phyloP scores from a whole-genome alignment of 2,329 filamentous ascomycete species.

The Sclerotinia glacialis region DNA sequence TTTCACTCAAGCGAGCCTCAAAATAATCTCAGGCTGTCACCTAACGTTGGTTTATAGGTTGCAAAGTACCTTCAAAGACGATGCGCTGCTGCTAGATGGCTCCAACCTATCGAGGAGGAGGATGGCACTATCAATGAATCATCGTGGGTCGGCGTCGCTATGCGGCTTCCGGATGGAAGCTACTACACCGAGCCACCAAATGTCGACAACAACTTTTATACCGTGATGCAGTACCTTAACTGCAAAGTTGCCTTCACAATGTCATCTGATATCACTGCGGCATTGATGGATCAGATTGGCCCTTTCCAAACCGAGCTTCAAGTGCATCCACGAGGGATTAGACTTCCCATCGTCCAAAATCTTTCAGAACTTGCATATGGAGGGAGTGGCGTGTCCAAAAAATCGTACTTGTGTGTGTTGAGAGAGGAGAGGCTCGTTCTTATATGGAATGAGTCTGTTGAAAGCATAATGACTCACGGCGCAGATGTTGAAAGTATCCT shows the following conservation, averaged over 20 bases:
- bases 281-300: constrained; percentile 28
- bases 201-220: constrained; percentile 22
- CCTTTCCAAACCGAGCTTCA: constrained; percentile 29
- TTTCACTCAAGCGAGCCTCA: not conserved
- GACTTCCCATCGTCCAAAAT: constrained; percentile 45
- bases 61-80: constrained; percentile 26
- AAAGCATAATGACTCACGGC: constrained; percentile 29
- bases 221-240: constrained; percentile 23
- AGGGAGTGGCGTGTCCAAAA: constrained; percentile 20
- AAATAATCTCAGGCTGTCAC: not conserved
- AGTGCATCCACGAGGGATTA: constrained; percentile 24
- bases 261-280: constrained; percentile 47
- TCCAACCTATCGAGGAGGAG: constrained; percentile 23
- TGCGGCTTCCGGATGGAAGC: constrained; percentile 27
- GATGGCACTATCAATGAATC: constrained; percentile 22
- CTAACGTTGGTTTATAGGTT: constrained; percentile 22
- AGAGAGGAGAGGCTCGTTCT: constrained; percentile 28
- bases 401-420: constrained; percentile 27
- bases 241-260: constrained; percentile 47
- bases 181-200: constrained; percentile 26
- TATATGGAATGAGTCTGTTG: constrained; percentile 31
- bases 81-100: constrained; percentile 27
- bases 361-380: constrained; percentile 48
- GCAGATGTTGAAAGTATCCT: constrained; percentile 28
- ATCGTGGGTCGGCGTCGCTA: constrained; percentile 26